Evolutionary conservation across 306 rosid genomes (phyloP).

Genomic region (Pyrus pyrifolia): DNA sequence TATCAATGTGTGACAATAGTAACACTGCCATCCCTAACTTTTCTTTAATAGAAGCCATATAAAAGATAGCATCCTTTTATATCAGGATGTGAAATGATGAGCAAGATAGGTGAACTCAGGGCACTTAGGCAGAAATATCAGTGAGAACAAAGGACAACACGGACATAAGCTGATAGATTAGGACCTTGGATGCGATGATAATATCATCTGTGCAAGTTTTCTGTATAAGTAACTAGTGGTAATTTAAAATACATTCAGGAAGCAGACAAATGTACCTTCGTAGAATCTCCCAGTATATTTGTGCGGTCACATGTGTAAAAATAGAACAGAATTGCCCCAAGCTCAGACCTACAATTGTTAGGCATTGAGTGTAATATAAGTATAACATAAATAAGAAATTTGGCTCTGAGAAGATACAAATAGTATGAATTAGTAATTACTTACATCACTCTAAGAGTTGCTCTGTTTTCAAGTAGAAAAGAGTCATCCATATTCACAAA

Average conservation of each 20-base stretch:
- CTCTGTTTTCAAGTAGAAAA: slow-evolving; percentile 80
- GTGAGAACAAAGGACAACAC: background rate
- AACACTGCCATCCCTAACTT: background rate
- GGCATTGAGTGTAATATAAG: slow-evolving; percentile 12
- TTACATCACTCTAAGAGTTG: slow-evolving; percentile 84
- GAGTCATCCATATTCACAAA: slow-evolving; percentile 89
- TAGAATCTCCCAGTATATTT: slow-evolving; percentile 62
- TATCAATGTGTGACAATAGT: background rate
- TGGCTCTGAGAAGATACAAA: slow-evolving; percentile 5
- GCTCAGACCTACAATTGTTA: slow-evolving; percentile 55
- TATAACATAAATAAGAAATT: slow-evolving; percentile 7
- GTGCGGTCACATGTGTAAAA: slow-evolving; percentile 92
- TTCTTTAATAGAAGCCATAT: background rate
- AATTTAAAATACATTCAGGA: slow-evolving; percentile 4
- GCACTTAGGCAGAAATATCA: background rate
- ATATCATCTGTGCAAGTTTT: background rate
- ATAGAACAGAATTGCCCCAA: slow-evolving; percentile 79
- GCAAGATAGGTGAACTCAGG: background rate
- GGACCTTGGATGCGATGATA: background rate
- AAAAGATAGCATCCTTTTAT: background rate
- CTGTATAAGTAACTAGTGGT: background rate
- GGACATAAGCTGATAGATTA: background rate
- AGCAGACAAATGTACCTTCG: slow-evolving; percentile 47
- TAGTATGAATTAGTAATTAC: slow-evolving; percentile 19
- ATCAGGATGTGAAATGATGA: background rate